phyloP scores from a whole-genome alignment of 345 rosid species.

The Microcos paniculata region DNA sequence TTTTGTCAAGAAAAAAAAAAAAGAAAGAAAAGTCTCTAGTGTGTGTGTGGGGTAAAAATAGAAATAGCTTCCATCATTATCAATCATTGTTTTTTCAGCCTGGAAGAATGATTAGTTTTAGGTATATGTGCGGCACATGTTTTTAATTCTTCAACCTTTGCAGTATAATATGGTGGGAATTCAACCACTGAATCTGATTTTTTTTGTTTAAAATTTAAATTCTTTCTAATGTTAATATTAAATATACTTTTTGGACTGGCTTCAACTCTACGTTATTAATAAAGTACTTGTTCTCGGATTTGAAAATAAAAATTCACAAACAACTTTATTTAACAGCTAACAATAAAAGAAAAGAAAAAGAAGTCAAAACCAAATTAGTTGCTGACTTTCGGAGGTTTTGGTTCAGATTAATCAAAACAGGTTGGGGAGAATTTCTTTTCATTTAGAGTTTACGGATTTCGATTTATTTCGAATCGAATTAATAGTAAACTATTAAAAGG shows the following conservation, averaged over 20 bases:
- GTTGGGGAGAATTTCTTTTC: too few species aligned
- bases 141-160: neutral
- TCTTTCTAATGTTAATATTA: neutral
- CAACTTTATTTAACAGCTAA: neutral
- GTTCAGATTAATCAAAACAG: too few species aligned
- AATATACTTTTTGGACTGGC: neutral
- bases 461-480: too few species aligned
- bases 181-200: slow-evolving; percentile 7
- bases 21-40: too few species aligned
- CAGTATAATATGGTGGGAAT: neutral
- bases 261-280: slow-evolving; percentile 9
- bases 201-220: too few species aligned
- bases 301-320: neutral
- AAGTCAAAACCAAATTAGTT: neutral
- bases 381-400: neutral
- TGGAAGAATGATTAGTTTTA: slow-evolving; percentile 10
- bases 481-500: too few species aligned
- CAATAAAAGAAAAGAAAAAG: neutral
- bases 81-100: neutral
- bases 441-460: too few species aligned
- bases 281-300: neutral
- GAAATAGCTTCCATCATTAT: slow-evolving; percentile 10
- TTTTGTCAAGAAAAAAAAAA: too few species aligned
- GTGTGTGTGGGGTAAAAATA: slow-evolving; percentile 1
- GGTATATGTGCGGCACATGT: slow-evolving; percentile 9